phyloP scores from a whole-genome alignment of 2,329 filamentous ascomycete genomes.

The Fusarium sp. region DNA sequence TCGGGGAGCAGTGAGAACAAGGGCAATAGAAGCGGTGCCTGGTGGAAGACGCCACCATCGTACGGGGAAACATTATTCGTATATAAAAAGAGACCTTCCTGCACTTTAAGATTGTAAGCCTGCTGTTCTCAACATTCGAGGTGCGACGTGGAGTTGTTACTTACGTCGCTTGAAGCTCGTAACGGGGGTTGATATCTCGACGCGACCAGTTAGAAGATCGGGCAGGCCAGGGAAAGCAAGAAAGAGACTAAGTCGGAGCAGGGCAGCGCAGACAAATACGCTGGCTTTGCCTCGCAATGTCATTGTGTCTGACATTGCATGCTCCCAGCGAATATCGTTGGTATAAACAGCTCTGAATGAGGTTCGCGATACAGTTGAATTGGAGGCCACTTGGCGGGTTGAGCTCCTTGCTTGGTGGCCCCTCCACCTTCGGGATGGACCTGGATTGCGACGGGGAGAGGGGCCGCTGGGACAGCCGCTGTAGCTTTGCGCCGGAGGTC shows the following conservation, averaged over 20 bases:
- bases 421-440: conserved; percentile 29
- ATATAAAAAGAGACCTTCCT: conserved; percentile 96
- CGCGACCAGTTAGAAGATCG: conserved; percentile 86
- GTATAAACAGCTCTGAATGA: conserved; percentile 40
- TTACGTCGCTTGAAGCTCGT: conserved; percentile 97
- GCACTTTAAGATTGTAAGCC: conserved; percentile 54
- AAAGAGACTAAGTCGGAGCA: conserved; percentile 84
- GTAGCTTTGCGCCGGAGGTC: conserved; percentile 20
- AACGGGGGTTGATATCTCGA: conserved; percentile 96
- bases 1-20: conserved; percentile 90
- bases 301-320: conserved; percentile 57
- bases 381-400: conserved; percentile 53
- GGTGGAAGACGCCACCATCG: conserved; percentile 86
- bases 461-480: conserved; percentile 45
- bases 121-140: neutral
- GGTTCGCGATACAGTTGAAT: conserved; percentile 24
- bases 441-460: conserved; percentile 32
- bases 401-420: conserved; percentile 39
- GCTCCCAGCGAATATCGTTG: conserved; percentile 43
- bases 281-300: conserved; percentile 59
- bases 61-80: conserved; percentile 97
- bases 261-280: conserved; percentile 81
- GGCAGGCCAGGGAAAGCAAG: conserved; percentile 85
- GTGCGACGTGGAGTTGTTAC: conserved; percentile 50
- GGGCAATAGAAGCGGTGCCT: conserved; percentile 90